A percentile compares a stretch with the other conserved stretches of the same genome.
phyloP scores from a whole-genome alignment of 805 yeast genomes.

The Starmerella asiatica region DNA sequence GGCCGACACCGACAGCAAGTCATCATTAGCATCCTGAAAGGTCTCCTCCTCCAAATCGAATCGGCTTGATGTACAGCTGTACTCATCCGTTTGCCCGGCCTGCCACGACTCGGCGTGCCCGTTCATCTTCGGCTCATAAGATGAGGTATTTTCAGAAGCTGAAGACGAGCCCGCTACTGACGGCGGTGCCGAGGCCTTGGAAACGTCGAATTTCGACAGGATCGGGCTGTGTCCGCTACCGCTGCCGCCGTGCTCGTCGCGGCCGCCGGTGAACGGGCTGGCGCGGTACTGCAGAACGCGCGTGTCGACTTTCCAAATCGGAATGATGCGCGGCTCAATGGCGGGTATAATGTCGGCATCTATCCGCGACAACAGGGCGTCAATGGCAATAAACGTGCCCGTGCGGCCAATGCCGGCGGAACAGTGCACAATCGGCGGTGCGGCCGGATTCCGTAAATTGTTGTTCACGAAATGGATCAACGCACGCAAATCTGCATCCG shows the following conservation, averaged over 20 bases:
- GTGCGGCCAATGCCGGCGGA: constrained; percentile 97
- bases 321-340: constrained; percentile 13
- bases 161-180: neutral
- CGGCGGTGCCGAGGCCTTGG: constrained; percentile 5
- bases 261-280: constrained; percentile 17
- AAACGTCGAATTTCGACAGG: constrained; percentile 17
- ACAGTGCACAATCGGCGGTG: constrained; percentile 71
- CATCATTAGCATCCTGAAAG: neutral
- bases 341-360: constrained; percentile 19
- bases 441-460: constrained; percentile 30
- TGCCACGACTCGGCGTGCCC: neutral
- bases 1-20: neutral
- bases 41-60: neutral
- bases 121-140: neutral
- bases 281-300: constrained; percentile 10
- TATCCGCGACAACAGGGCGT: constrained; percentile 30
- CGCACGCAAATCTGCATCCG: constrained; percentile 34
- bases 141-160: neutral
- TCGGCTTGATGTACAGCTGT: too few relatives aligned
- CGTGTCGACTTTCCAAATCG: constrained; percentile 18
- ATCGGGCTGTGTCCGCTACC: neutral
- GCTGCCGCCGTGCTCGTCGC: constrained; percentile 4
- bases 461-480: constrained; percentile 41
- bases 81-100: neutral
- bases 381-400: constrained; percentile 72